These are phyloP conservation scores for Clarireedia sp. DNA, from an alignment of 2,329 filamentous ascomycete genomes.

Conservation along the genomic window DNA sequence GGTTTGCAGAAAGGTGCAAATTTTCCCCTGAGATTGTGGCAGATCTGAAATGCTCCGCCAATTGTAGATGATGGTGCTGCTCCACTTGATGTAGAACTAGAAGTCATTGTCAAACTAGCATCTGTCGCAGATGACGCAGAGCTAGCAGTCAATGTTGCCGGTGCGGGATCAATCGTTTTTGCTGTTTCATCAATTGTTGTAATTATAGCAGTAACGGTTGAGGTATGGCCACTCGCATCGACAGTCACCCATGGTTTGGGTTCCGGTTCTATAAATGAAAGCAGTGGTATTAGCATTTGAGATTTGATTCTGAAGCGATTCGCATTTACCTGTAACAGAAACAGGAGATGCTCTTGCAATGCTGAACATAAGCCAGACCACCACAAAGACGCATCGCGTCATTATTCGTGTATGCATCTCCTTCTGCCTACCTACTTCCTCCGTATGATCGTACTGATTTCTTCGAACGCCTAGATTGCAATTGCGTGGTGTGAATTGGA, in stretches of 20 bases:
- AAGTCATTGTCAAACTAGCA: slow-evolving; percentile 5
- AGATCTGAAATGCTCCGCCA: slow-evolving; percentile 25
- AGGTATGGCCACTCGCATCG: slow-evolving; percentile 19
- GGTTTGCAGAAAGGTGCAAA: slow-evolving; percentile 27
- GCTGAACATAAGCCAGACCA: background rate
- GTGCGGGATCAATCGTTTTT: slow-evolving; percentile 20
- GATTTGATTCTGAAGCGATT: background rate
- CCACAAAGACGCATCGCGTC: background rate
- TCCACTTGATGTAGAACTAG: slow-evolving; percentile 12
- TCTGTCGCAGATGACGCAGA: slow-evolving; percentile 4
- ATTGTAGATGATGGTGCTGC: slow-evolving; percentile 13
- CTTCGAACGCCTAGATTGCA: no score
- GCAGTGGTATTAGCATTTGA: background rate
- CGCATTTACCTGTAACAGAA: background rate
- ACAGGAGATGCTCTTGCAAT: background rate
- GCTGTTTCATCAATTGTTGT: slow-evolving; percentile 20
- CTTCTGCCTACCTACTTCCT: no score
- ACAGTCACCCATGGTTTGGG: slow-evolving; percentile 25
- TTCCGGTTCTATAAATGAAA: slow-evolving; percentile 3
- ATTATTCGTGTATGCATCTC: background rate
- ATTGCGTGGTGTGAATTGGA: no score
- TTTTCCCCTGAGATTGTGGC: slow-evolving; percentile 22
- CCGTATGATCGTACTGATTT: no score
- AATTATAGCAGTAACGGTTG: slow-evolving; percentile 23
- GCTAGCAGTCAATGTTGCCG: slow-evolving; percentile 15